These are phyloP conservation scores for Fennellomyces sp. DNA, from an alignment of 371 early-diverging fungal genomes.

Conservation along the genomic window DNA sequence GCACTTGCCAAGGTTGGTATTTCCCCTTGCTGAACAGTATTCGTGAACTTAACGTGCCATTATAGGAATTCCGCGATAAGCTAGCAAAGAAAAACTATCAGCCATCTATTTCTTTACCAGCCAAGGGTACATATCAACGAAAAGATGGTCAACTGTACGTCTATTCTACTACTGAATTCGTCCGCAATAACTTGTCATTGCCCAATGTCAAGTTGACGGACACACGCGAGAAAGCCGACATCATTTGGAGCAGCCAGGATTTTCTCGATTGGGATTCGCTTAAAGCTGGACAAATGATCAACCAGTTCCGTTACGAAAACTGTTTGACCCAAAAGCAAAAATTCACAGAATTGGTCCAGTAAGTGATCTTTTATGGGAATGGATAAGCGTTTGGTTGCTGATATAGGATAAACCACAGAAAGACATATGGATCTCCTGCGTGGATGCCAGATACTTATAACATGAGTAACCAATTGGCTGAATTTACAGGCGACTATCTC, in stretches of 20 bases:
- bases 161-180: conserved; percentile 52
- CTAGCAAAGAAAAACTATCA: not conserved
- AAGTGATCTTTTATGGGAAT: conserved; percentile 17
- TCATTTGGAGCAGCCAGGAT: conserved; percentile 56
- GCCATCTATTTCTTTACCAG: not conserved
- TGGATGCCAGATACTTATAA: conserved; percentile 60
- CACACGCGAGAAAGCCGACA: conserved; percentile 47
- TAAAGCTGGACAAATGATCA: conserved; percentile 47
- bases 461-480: conserved; percentile 45
- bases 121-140: not conserved
- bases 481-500: conserved; percentile 55
- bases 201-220: conserved; percentile 48
- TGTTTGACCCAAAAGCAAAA: conserved; percentile 57
- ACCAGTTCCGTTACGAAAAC: conserved; percentile 57
- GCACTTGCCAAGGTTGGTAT: not conserved
- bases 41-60: not conserved
- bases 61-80: conserved; percentile 3
- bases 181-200: conserved; percentile 52
- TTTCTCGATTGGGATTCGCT: conserved; percentile 55
- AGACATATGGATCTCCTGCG: conserved; percentile 48
- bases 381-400: too few species aligned
- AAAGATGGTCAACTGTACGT: conserved; percentile 20
- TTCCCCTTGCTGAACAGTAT: not conserved
- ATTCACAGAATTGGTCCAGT: conserved; percentile 51
- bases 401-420: too few species aligned